Evolutionary conservation across 495 filamentous ascomycete species (phyloP).

Genomic region (Neurospora sp.): DNA sequence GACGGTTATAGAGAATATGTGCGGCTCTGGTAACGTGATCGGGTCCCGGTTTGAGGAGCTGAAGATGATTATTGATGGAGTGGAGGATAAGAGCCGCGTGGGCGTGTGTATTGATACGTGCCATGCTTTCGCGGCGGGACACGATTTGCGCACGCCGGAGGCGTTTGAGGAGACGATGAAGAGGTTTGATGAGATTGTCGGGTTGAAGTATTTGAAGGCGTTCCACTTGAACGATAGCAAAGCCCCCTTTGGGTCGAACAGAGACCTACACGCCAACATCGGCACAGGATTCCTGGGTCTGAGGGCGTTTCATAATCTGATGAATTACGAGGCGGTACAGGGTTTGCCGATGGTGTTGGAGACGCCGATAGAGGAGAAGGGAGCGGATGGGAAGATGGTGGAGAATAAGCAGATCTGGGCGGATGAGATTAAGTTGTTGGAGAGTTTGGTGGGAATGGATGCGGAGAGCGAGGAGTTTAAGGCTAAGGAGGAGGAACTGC

Average conservation of each 20-base stretch:
- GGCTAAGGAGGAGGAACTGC: slow-evolving; percentile 45
- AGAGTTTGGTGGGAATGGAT: slow-evolving; percentile 78
- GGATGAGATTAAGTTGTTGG: slow-evolving; percentile 78
- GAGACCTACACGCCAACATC: slow-evolving; percentile 90
- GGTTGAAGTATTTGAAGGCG: slow-evolving; percentile 68
- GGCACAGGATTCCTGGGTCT: slow-evolving; percentile 87
- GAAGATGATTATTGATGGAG: slow-evolving; percentile 64
- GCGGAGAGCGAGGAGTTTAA: slow-evolving; percentile 58
- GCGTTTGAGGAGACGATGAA: slow-evolving; percentile 63
- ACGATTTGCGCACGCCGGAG: slow-evolving; percentile 70
- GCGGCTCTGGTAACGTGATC: slow-evolving; percentile 77
- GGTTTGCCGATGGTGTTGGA: slow-evolving; percentile 86
- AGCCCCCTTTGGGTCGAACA: slow-evolving; percentile 63
- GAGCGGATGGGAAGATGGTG: slow-evolving; percentile 42
- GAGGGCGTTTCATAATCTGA: slow-evolving; percentile 78
- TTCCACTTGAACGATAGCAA: slow-evolving; percentile 93
- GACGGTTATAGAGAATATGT: slow-evolving; percentile 92
- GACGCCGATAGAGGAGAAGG: slow-evolving; percentile 73
- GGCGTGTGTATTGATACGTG: slow-evolving; percentile 96
- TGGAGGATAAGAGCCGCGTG: slow-evolving; percentile 76
- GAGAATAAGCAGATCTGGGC: slow-evolving; percentile 75
- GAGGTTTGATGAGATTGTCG: slow-evolving; percentile 72
- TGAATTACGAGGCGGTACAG: slow-evolving; percentile 72
- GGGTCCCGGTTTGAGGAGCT: slow-evolving; percentile 79
- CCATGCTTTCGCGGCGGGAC: slow-evolving; percentile 86